Base-by-base conservation (phyloP, 805 yeast species). In the Pichia kluyveri region DNA sequence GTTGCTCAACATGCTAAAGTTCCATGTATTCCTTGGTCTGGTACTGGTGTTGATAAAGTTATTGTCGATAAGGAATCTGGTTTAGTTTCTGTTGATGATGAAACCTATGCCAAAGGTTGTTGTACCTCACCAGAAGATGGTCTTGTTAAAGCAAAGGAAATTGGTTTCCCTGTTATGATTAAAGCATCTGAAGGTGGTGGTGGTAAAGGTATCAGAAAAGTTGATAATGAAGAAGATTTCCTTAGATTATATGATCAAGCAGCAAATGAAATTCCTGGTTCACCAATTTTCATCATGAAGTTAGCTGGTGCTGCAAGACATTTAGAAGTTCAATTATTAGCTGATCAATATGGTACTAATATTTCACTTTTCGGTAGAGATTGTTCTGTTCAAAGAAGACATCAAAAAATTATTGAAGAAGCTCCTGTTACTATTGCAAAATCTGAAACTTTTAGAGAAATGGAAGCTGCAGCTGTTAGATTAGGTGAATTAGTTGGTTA, bases 161-260 rank as follows among this genome's bases (percentile, higher is more conserved):
- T 93, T 60, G 99, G 99, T 1, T 89, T 93, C 73, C 99, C 99
- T 32, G 96, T 93, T 47, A 93, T 93, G 99, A 82, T 93, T 64
- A 93, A 93, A 70, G 99, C 99, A 44, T 89, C 97, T 50, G 99
- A 93, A 80, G 99, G 99, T 75, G 99, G 99, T 70, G 99, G 99
- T 72, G 99, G 99, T 75, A 93, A 93, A 72, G 99, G 99, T 79
- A 93, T 93, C 68, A 84, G 99, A 74, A 89, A 89, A 70, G 98
- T 89, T 55, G 96, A 86, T 49, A 65, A 74, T 54, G 96, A 85
- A 67, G 82, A 80, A 54, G 86, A 89, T 60, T 93, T 93, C 56
- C 61, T 74, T 40, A 54, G 86, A 28, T 69, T 86, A 54, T 93
- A 91, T 66, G 81, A 82, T 57, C 99, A 93, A 73, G 99, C 97